Conservation (phyloP, 106 monocot species). For the Dioscorea zingiberensis region DNA sequence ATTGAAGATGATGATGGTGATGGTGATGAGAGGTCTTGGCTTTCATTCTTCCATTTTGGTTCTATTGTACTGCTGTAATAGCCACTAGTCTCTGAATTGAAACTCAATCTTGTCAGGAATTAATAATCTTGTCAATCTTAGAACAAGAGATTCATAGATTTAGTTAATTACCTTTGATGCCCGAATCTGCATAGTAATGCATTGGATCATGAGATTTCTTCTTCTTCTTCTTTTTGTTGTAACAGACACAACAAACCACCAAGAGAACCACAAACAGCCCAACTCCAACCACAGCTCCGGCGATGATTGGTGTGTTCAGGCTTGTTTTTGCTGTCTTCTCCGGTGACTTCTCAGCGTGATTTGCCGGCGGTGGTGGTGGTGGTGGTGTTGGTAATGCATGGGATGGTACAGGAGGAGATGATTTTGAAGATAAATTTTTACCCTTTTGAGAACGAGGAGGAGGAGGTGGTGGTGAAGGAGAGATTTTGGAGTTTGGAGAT, state of each 20-base stretch:
- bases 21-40: slow-evolving; percentile 4
- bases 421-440: not conserved
- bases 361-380: not conserved
- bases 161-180: slow-evolving; percentile 25
- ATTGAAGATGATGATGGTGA: slow-evolving; percentile 10
- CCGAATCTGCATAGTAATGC: slow-evolving; percentile 46
- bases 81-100: slow-evolving; percentile 8
- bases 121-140: no score
- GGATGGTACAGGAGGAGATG: no score
- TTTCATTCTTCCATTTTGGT: slow-evolving; percentile 25
- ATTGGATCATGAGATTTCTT: slow-evolving; percentile 28
- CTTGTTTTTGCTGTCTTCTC: not conserved
- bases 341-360: not conserved
- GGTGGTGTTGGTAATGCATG: no score
- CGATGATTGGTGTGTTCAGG: slow-evolving; percentile 20
- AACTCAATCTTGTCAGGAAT: no score
- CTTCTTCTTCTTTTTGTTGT: slow-evolving; percentile 31
- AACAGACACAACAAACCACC: slow-evolving; percentile 31
- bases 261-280: slow-evolving; percentile 33
- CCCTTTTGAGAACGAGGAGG: not conserved
- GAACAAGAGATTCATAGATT: not conserved
- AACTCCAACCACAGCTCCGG: slow-evolving; percentile 35
- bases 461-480: no score
- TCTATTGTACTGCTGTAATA: slow-evolving; percentile 21
- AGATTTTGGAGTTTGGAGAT: not conserved